Conservation (phyloP, 768 basidiomycete genomes). For the Hericium alpestre region DNA sequence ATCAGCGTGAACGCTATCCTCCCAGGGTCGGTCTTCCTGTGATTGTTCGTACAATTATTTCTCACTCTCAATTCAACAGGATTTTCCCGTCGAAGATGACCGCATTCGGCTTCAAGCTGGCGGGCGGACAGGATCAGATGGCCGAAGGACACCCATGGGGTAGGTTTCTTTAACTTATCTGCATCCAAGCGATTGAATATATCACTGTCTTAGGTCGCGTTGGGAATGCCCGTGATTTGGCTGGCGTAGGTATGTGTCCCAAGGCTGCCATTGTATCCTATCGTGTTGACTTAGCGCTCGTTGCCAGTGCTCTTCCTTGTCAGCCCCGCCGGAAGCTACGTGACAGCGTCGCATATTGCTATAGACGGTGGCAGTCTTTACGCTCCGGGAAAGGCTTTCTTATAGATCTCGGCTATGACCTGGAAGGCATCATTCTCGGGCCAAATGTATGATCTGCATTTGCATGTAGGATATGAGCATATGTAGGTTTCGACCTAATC, state of each 20-base stretch:
- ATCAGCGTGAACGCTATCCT: constrained; percentile 73
- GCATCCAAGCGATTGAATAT: not conserved
- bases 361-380: constrained; percentile 42
- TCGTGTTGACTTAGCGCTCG: not conserved
- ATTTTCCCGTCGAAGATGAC: constrained; percentile 85
- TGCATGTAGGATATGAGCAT: too few species aligned
- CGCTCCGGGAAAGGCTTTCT: constrained; percentile 1
- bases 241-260: constrained; percentile 39
- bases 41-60: not conserved
- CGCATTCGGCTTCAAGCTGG: constrained; percentile 49
- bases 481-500: too few species aligned
- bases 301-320: constrained; percentile 25
- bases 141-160: constrained; percentile 54
- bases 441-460: too few species aligned
- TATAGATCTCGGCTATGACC: not conserved
- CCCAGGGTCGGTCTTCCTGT: constrained; percentile 45
- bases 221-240: constrained; percentile 56
- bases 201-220: constrained; percentile 40
- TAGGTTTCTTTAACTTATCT: constrained; percentile 16
- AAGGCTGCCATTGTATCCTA: not conserved
- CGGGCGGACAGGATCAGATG: constrained; percentile 39
- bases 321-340: constrained; percentile 61
- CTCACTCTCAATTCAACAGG: constrained; percentile 21
- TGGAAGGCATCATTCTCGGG: too few species aligned
- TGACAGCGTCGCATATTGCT: constrained; percentile 64